Evolutionary conservation across 1,139 yeast genomes (phyloP).

Genomic region (Yamadazyma spencermartinsiae): DNA sequence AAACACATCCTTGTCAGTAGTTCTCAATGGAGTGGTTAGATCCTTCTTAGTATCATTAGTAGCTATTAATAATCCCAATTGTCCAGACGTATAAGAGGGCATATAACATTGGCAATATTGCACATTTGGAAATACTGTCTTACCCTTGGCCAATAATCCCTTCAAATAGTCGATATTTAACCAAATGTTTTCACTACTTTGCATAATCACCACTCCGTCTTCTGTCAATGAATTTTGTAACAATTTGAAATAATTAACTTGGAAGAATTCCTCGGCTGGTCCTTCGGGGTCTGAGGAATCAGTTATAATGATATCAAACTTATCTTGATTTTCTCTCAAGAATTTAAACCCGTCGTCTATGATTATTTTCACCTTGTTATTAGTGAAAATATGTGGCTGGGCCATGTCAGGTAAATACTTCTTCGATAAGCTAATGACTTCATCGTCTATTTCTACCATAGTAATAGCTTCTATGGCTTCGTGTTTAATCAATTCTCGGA

Average conservation of each 20-base stretch:
- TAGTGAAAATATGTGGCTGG: conserved; percentile 44
- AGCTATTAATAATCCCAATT: conserved; percentile 84
- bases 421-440: conserved; percentile 74
- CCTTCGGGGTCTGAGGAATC: conserved; percentile 98
- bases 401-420: conserved; percentile 84
- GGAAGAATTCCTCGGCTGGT: conserved; percentile 93
- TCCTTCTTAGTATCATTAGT: conserved; percentile 56
- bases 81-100: conserved; percentile 97
- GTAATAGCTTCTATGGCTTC: conserved; percentile 63
- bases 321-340: conserved; percentile 42
- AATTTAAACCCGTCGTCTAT: conserved; percentile 90
- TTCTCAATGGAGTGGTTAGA: conserved; percentile 58
- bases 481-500: conserved; percentile 84
- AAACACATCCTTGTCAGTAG: conserved; percentile 43
- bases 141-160: conserved; percentile 59
- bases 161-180: conserved; percentile 69
- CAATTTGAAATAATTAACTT: conserved; percentile 75
- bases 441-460: conserved; percentile 88
- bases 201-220: conserved; percentile 85
- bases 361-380: conserved; percentile 70
- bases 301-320: conserved; percentile 86
- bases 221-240: conserved; percentile 65
- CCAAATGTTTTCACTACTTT: conserved; percentile 93
- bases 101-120: conserved; percentile 83
- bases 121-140: conserved; percentile 75